Base-by-base conservation (phyloP, 2,329 filamentous ascomycete species). In the Claviceps maximensis region DNA sequence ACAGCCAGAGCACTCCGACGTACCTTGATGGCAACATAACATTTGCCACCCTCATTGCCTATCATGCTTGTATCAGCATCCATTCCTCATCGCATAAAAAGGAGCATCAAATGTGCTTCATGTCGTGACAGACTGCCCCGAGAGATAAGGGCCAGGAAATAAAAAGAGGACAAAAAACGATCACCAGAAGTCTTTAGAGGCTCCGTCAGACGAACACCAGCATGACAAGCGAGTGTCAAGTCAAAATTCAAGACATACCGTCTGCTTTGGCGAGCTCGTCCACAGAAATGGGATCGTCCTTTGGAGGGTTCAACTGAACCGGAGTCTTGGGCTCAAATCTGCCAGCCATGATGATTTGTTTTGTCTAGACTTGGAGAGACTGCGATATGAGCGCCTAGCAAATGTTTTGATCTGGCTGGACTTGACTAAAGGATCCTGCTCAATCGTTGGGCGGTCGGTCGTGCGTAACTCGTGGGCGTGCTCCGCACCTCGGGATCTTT, bases 241-340 rank as follows among this genome's bases (percentile, higher is more conserved):
- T 29, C n/a, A 13, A 41, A 4, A 33, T n/a, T 31, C 5, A 19
- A 46, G 6, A 47, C 82, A 63, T 75, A 95, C 93, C 93, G 66
- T 93, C 82, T 61, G 88, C 89, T 67, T 86, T 84, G 41, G 84
- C 76, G 57, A 98, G 77, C 61, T 91, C 83, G 54, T 93, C 87
- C 1, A 77, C 63, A n/a, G 83, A 83, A 62, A 98, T 96, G 40
- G 80, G 79, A 62, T 96, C 90, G 65, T 89, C 79, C 72, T 94
- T 97, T 15, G 93, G 93, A 40, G 89, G 84, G 54, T 85, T 76
- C 55, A 98, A 80, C 54, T 83, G 71, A 55, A 93, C 84, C 3
- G 87, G 78, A 29, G 74, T 72, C 70, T 93, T 94, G 45, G 89
- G 88, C 66, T 87, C 84, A 62, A 94, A 94, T 61, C 79, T 84